Evolutionary conservation across 2,329 filamentous ascomycete genomes (phyloP).

Genomic region (Cyclaneusma minus): DNA sequence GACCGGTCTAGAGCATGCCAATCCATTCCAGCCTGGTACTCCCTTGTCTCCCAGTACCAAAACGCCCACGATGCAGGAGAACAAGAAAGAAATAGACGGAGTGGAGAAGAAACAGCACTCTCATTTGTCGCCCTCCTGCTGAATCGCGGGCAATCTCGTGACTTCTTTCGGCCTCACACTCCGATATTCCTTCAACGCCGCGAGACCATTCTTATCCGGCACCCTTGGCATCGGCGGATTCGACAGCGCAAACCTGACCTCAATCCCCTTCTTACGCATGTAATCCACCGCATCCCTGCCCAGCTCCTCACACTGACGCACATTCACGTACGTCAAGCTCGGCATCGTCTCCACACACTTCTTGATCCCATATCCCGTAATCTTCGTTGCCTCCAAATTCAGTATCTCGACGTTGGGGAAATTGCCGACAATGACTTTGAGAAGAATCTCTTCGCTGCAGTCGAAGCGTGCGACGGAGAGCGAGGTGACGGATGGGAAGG

Average conservation of each 20-base stretch:
- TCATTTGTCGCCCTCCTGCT: too few species aligned
- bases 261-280: slow-evolving; percentile 14
- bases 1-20: too few species aligned
- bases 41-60: too few species aligned
- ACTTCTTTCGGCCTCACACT: too few species aligned
- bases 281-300: slow-evolving; percentile 18
- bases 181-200: too few species aligned
- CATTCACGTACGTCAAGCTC: slow-evolving; percentile 13
- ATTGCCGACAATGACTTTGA: slow-evolving; percentile 10
- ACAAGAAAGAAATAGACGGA: too few species aligned
- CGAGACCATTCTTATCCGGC: too few species aligned
- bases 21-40: too few species aligned
- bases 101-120: too few species aligned
- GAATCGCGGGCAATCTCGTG: too few species aligned
- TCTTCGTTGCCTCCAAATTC: slow-evolving; percentile 11
- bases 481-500: slow-evolving; percentile 7
- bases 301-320: slow-evolving; percentile 12
- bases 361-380: slow-evolving; percentile 20
- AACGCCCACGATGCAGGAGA: too few species aligned
- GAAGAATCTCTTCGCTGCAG: slow-evolving; percentile 10
- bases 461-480: slow-evolving; percentile 9
- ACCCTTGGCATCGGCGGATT: too few species aligned
- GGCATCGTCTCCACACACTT: slow-evolving; percentile 14
- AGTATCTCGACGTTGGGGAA: slow-evolving; percentile 14
- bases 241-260: slow-evolving; percentile 12